These are phyloP conservation scores for Mucor velutinosus DNA, from an alignment of 371 early-diverging fungal genomes.

Conservation along the genomic window DNA sequence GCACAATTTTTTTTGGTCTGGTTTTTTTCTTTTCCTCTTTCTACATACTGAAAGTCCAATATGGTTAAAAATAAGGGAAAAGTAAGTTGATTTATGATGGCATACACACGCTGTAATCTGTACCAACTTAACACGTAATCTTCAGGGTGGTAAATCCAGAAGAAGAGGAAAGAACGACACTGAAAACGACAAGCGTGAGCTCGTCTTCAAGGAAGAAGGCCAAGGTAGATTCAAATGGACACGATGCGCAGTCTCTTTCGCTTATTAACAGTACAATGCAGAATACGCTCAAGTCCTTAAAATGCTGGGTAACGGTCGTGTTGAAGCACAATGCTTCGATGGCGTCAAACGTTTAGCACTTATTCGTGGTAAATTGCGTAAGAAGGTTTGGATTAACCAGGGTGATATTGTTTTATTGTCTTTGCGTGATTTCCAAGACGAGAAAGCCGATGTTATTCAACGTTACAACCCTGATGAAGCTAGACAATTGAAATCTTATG, in stretches of 20 bases:
- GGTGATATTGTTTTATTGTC: conserved; percentile 97
- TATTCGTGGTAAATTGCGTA: conserved; percentile 98
- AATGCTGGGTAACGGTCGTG: conserved; percentile 97
- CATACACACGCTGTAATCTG: not conserved
- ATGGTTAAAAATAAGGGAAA: conserved; percentile 40
- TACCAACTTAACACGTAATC: not conserved
- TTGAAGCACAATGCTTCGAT: conserved; percentile 95
- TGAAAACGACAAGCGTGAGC: conserved; percentile 93
- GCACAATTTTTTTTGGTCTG: conserved; percentile 6
- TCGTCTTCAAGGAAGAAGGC: conserved; percentile 93
- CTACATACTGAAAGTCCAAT: not conserved
- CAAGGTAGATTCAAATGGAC: conserved; percentile 58
- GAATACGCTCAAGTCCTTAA: conserved; percentile 96
- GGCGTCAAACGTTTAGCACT: conserved; percentile 92
- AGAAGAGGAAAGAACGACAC: conserved; percentile 97
- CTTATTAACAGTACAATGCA: conserved; percentile 16
- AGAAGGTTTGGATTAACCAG: conserved; percentile 96
- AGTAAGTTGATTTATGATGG: not conserved
- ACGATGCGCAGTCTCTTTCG: not conserved
- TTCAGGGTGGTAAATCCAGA: conserved; percentile 95
- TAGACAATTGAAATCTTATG: conserved; percentile 92
- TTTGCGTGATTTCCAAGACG: conserved; percentile 96
- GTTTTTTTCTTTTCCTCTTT: conserved; percentile 10
- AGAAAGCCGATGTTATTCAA: conserved; percentile 96
- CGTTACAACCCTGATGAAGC: conserved; percentile 99